Conservation (phyloP, 139 green algal species). For the Micromonas pusilla region DNA sequence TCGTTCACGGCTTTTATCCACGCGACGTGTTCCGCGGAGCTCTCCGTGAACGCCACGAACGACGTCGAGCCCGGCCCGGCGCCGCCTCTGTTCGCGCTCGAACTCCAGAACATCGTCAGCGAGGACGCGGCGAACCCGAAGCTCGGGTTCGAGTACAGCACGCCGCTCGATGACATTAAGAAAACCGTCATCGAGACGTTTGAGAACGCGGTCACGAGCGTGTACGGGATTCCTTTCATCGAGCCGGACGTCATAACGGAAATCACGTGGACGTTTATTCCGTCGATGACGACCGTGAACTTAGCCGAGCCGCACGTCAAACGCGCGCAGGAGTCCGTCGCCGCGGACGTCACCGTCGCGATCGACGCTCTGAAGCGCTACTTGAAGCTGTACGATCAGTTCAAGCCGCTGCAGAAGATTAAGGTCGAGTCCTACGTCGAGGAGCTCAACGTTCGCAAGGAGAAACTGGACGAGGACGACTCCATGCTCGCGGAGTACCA, state of each 20-base stretch:
- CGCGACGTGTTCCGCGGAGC: constrained; percentile 25
- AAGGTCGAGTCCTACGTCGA: background rate
- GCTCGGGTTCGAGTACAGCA: too few relatives aligned
- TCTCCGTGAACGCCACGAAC: constrained; percentile 27
- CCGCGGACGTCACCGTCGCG: too few relatives aligned
- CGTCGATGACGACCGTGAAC: constrained; percentile 42
- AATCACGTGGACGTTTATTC: constrained; percentile 46
- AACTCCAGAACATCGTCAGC: constrained; percentile 54
- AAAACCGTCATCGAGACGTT: background rate
- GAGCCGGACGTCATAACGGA: too few relatives aligned
- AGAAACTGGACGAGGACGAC: constrained; percentile 38
- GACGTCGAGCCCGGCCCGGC: background rate
- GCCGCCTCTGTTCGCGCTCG: constrained; percentile 48
- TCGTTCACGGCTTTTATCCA: constrained; percentile 50
- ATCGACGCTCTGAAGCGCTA: too few relatives aligned
- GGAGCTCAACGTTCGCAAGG: background rate
- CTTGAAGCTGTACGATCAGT: too few relatives aligned
- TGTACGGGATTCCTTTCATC: too few relatives aligned
- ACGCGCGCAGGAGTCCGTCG: too few relatives aligned
- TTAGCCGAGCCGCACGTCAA: constrained; percentile 18
- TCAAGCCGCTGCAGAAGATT: too few relatives aligned
- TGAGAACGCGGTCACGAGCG: background rate
- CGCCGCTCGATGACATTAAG: background rate
- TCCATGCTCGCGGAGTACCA: too few relatives aligned
- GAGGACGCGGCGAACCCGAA: too few relatives aligned